Evolutionary conservation across 1,284 basidiomycete species (phyloP), one percentile per base, ranked within the genome.

Genomic region (Chondrostereum purpureum): DNA sequence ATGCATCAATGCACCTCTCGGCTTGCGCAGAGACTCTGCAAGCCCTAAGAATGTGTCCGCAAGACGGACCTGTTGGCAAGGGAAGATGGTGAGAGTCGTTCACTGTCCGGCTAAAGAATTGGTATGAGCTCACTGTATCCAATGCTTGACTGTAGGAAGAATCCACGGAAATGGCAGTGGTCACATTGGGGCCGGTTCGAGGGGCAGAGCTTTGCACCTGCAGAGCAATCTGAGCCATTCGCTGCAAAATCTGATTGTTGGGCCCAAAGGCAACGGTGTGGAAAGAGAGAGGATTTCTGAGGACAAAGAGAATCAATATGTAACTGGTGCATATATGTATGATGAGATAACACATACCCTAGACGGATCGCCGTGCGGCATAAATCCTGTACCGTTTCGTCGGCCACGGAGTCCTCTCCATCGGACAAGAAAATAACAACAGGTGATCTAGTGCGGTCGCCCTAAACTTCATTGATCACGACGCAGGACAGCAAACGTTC

Each of bases 391-490:
- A 79, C 60, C 0, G 58, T 57, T 0, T 56, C 17, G 43, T 80
- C 74, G 0, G 46, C 46, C 14, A 75, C 62, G 1, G 39, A 22
- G 44, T 72, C 72, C 58, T 77, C 71, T 0, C 80, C 80, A 47
- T 80, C 79, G 0, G 80, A 82, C 13, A 83, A 63, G 57, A 82
- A 82, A 21, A 83, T 69, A n/a, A 82, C 60, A n/a, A 83, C 69
- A 0, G 80, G 80, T 0, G 63, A 57, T 45, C 80, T 81, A 17
- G n/a, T n/a, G n/a, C n/a, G n/a, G n/a, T n/a, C n/a, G n/a, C n/a
- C n/a, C n/a, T n/a, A n/a, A n/a, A n/a, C n/a, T n/a, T n/a, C n/a
- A n/a, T n/a, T 31, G 22, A 18, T 13, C 42, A 24, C 14, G 8
- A 50, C 13, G n/a, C 5, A 14, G 5, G 8, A 11, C 3, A 24